Evolutionary conservation across 2,329 filamentous ascomycete species (phyloP), one percentile per base, ranked within the genome.

Genomic region (Lachnellula arida): DNA sequence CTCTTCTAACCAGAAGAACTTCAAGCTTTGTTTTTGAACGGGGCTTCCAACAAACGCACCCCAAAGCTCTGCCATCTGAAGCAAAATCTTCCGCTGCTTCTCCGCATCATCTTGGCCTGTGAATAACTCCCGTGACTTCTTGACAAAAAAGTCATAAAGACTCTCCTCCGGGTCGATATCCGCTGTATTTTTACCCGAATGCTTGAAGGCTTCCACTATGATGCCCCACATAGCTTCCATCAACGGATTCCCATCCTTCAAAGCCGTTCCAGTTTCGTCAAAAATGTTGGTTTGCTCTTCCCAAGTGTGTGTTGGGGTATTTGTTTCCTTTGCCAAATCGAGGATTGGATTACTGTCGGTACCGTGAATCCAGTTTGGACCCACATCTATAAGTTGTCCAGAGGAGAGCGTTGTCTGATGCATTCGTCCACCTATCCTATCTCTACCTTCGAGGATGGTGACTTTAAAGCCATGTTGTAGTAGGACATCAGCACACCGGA

Each of bases 1-100:
- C 63, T 82, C 79, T 63, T 83, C 79, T 2, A 84, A 66, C 77
- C 79, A 82, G 61, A 82, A 80, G 65, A 76, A 82, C 65, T 76
- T 80, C 53, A 84, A 67, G 63, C 78, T 81, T 65, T 84, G 81
- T 23, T 61, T 73, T 39, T 72, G 68, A 3, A 81, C 71, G 2
- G 73, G 70, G 53, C 73, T 77, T 3, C 80, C 81, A 23, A 82
- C 76, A 63, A 80, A 82, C 0, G 75, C 75, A 11, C 80, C 79
- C 78, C 81, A 82, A 22, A 66, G 57, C 40, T 68, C 65, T 3
- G 78, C 69, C 14, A 71, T 74, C 39, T 71, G 64, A 51, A 74
- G 69, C 56, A 73, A 73, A 46, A 66, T 61, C 40, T 68, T 66
- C 5, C 78, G 75, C 15, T 75, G 57, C 7, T 46, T n/a, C 23